Evolutionary conservation across 352 stramenopile species (phyloP).

Genomic region (Pythium guiyangense): DNA sequence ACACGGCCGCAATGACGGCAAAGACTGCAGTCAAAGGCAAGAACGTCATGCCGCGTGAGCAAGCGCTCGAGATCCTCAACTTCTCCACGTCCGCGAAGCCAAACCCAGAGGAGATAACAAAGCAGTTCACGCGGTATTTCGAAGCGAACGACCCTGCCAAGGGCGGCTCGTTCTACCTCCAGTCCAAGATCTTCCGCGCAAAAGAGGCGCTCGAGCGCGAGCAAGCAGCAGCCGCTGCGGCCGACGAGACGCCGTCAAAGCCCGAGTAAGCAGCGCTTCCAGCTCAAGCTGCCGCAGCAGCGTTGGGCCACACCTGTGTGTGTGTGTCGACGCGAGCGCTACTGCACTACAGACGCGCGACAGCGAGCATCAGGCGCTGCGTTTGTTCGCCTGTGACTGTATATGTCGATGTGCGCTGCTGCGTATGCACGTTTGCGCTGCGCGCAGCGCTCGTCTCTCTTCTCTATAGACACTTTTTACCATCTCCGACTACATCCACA

Average conservation of each 20-base stretch:
- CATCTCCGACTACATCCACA: too few species aligned
- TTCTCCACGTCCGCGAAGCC: conserved; percentile 49
- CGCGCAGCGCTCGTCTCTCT: too few species aligned
- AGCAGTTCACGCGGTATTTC: conserved; percentile 87
- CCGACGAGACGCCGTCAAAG: not conserved
- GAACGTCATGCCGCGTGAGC: conserved; percentile 69
- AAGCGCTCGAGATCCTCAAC: conserved; percentile 84
- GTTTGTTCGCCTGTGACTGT: not conserved
- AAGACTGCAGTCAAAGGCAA: conserved; percentile 60
- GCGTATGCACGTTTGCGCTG: too few species aligned
- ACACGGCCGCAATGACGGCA: conserved; percentile 57
- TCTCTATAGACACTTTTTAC: too few species aligned
- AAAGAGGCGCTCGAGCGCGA: conserved; percentile 78
- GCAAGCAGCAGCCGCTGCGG: conserved; percentile 8
- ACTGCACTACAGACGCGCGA: too few species aligned
- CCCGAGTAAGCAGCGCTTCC: not conserved
- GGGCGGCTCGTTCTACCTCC: conserved; percentile 90
- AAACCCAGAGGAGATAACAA: conserved; percentile 58
- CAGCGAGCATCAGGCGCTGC: too few species aligned
- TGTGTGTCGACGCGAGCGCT: not conserved
- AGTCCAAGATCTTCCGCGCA: conserved; percentile 91
- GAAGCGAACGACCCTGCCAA: conserved; percentile 88
- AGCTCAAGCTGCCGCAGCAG: not conserved
- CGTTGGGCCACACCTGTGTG: not conserved
- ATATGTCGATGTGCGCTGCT: not conserved